Evolutionary conservation across 2,329 filamentous ascomycete species (phyloP).

Genomic region (Hypomyces perniciosus): DNA sequence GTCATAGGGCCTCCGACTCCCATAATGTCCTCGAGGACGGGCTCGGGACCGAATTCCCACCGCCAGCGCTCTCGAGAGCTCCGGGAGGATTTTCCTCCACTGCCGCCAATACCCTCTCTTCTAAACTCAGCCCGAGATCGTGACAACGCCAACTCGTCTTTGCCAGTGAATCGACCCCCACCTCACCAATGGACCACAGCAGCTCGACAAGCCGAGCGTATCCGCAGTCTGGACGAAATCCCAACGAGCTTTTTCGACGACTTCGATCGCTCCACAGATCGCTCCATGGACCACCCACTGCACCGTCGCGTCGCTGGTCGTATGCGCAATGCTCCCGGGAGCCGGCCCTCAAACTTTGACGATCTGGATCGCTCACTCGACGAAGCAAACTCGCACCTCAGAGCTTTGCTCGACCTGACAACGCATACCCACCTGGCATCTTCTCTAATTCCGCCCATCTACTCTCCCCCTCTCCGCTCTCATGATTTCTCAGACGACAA

Average conservation of each 20-base stretch:
- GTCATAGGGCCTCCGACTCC: neutral
- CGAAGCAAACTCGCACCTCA: conserved; percentile 38
- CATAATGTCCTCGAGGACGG: conserved; percentile 29
- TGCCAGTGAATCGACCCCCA: conserved; percentile 10
- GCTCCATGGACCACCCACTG: conserved; percentile 20
- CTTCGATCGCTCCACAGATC: conserved; percentile 23
- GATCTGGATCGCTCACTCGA: conserved; percentile 35
- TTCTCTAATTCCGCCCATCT: conserved; percentile 15
- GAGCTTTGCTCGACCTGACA: conserved; percentile 37
- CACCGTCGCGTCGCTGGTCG: conserved; percentile 18
- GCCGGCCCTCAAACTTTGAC: conserved; percentile 25
- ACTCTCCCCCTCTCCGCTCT: conserved; percentile 30
- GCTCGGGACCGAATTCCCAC: conserved; percentile 25
- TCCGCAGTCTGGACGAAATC: conserved; percentile 28
- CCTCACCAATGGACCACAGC: conserved; percentile 22
- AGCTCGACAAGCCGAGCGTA: conserved; percentile 31
- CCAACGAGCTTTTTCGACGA: conserved; percentile 20
- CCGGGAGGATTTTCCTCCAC: conserved; percentile 27
- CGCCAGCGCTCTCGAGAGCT: conserved; percentile 26
- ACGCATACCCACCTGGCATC: conserved; percentile 24
- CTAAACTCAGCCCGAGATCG: conserved; percentile 25
- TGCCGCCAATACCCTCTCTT: conserved; percentile 26
- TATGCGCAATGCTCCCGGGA: conserved; percentile 20
- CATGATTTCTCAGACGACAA: conserved; percentile 40
- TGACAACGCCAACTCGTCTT: conserved; percentile 20